These are phyloP conservation scores for Exophiala spinifera DNA, from an alignment of 2,329 filamentous ascomycete genomes.

Conservation along the genomic window DNA sequence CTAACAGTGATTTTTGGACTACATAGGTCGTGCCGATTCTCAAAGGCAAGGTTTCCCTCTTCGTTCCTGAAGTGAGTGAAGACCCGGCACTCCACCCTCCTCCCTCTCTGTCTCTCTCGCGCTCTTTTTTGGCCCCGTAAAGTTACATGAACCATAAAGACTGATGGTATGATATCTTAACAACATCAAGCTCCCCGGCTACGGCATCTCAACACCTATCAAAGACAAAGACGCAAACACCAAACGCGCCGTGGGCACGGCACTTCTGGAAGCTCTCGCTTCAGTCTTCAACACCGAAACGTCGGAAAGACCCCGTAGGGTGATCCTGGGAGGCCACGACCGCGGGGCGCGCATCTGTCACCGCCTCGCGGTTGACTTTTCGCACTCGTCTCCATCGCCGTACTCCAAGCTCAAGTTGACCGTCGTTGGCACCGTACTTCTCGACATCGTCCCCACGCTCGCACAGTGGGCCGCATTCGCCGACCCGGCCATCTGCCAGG, in stretches of 20 bases:
- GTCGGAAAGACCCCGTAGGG: slow-evolving; percentile 27
- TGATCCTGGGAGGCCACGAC: slow-evolving; percentile 51
- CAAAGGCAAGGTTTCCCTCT: slow-evolving; percentile 22
- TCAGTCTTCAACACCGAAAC: slow-evolving; percentile 34
- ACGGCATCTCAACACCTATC: slow-evolving; percentile 28
- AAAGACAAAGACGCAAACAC: slow-evolving; percentile 28
- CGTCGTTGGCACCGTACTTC: slow-evolving; percentile 41
- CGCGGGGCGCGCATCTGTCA: slow-evolving; percentile 51
- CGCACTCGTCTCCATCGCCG: slow-evolving; percentile 10
- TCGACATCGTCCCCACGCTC: slow-evolving; percentile 51
- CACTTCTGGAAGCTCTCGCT: slow-evolving; percentile 42
- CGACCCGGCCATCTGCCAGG: slow-evolving; percentile 36
- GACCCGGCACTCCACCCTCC: neutral
- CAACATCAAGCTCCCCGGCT: slow-evolving; percentile 25
- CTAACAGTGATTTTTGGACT: neutral
- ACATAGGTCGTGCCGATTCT: slow-evolving; percentile 24
- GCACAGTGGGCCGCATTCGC: slow-evolving; percentile 46
- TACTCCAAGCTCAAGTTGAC: slow-evolving; percentile 31
- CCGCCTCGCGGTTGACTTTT: slow-evolving; percentile 45
- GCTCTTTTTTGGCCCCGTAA: too few relatives aligned
- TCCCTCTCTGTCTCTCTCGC: neutral
- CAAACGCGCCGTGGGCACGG: slow-evolving; percentile 42
- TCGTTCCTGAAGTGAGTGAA: slow-evolving; percentile 25
- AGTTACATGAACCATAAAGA: neutral
- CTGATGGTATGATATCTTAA: neutral